Percentiles rank a stretch among this genome's conserved stretches.
phyloP scores from a whole-genome alignment of 208 protist species.

The Phytomonas sp. region DNA sequence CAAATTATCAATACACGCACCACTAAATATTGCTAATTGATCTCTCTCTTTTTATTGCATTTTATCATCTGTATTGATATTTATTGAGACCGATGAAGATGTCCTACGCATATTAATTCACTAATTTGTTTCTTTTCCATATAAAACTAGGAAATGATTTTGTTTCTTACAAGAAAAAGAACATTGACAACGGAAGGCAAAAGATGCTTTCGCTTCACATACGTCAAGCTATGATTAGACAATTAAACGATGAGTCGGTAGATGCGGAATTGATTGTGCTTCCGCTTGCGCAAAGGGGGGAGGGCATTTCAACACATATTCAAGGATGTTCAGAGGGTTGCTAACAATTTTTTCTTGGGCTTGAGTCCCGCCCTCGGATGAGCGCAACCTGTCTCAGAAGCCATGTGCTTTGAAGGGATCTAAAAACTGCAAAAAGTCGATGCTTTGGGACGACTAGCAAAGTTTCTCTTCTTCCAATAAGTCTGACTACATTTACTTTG shows the following conservation, averaged over 20 bases:
- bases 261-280: neutral
- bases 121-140: neutral
- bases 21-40: neutral
- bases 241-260: neutral
- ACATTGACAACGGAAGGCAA: neutral
- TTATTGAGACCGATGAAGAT: neutral
- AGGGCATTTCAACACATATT: neutral
- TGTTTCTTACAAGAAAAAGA: conserved; percentile 2
- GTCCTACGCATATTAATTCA: neutral
- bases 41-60: neutral
- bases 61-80: neutral
- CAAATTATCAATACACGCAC: neutral
- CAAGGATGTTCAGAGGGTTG: neutral
- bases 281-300: neutral
- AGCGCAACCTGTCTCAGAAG: neutral
- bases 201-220: neutral
- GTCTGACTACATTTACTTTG: neutral
- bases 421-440: neutral
- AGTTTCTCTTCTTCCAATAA: neutral
- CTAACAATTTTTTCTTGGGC: neutral
- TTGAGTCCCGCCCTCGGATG: neutral
- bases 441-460: neutral
- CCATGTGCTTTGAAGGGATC: neutral
- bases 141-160: neutral
- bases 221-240: neutral